phyloP scores from a whole-genome alignment of 352 stramenopile species.

The Phytophthora citricola region DNA sequence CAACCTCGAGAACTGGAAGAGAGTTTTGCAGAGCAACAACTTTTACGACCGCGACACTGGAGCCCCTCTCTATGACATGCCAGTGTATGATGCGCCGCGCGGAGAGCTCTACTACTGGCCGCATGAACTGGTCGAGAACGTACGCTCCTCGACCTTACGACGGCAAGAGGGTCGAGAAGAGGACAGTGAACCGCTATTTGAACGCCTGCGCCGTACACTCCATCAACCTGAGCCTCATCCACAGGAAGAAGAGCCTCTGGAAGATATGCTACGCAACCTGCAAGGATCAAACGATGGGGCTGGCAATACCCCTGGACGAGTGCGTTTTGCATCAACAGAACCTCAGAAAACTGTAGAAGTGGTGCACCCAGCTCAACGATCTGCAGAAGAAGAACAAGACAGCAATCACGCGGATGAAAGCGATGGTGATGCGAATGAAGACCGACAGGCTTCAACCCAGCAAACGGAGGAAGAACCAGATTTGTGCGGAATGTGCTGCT shows the following conservation, averaged over 20 bases:
- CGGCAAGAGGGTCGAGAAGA: conserved; percentile 19
- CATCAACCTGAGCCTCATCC: conserved; percentile 8
- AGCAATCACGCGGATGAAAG: conserved; percentile 1
- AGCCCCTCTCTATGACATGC: conserved; percentile 14
- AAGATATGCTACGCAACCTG: conserved; percentile 34
- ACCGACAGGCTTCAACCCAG: conserved; percentile 1
- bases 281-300: conserved; percentile 8
- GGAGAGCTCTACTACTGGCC: conserved; percentile 50
- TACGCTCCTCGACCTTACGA: conserved; percentile 27
- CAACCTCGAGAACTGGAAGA: conserved; percentile 41
- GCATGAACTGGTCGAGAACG: conserved; percentile 39
- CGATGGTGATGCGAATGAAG: conserved; percentile 1
- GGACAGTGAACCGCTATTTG: conserved; percentile 12
- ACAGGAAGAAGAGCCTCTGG: conserved; percentile 27
- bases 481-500: conserved; percentile 59
- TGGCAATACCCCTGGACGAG: not conserved
- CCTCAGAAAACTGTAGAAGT: conserved; percentile 27
- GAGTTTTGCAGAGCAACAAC: conserved; percentile 40
- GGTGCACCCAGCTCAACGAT: conserved; percentile 15
- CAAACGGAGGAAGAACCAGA: conserved; percentile 20
- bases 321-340: conserved; percentile 21
- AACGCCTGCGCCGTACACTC: conserved; percentile 28
- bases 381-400: not conserved
- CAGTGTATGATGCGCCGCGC: conserved; percentile 20
- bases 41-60: conserved; percentile 32